Conservation (phyloP, 2,329 filamentous ascomycete species). For the Apiospora hydei region DNA sequence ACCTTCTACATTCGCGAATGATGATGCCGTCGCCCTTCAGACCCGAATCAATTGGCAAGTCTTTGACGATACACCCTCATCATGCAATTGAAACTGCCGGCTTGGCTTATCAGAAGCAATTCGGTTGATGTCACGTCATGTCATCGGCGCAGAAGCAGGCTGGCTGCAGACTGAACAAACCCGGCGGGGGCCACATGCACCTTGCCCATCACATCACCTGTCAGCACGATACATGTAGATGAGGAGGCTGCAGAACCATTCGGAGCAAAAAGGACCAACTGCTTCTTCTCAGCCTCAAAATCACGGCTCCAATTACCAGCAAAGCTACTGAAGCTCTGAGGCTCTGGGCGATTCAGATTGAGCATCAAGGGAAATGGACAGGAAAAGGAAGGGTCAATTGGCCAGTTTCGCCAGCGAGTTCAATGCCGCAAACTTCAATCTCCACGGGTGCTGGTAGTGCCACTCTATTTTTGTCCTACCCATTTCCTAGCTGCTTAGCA, state of each 20-base stretch:
- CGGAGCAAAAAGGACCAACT: not conserved
- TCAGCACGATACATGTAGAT: not conserved
- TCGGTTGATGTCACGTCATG: not conserved
- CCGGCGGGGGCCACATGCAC: not conserved
- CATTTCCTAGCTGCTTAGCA: not conserved
- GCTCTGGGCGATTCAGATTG: constrained; percentile 8
- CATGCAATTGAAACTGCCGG: not conserved
- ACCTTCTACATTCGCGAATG: not conserved
- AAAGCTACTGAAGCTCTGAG: not conserved
- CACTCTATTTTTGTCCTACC: constrained; percentile 11
- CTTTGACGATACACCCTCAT: not conserved
- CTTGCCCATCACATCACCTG: not conserved
- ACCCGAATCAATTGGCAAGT: not conserved
- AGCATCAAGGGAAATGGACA: not conserved
- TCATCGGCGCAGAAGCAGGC: not conserved
- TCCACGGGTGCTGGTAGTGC: not conserved
- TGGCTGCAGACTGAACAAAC: not conserved
- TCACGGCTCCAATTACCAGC: not conserved
- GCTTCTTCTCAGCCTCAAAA: not conserved
- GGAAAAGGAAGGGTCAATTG: not conserved
- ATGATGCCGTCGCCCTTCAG: not conserved
- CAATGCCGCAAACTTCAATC: not conserved
- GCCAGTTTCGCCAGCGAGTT: not conserved
- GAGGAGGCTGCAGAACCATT: not conserved
- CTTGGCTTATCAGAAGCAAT: not conserved